Percentiles rank a stretch among this genome's conserved stretches.
Conservation (phyloP, 331 rosid genomes). For the Dryas integrifolia region DNA sequence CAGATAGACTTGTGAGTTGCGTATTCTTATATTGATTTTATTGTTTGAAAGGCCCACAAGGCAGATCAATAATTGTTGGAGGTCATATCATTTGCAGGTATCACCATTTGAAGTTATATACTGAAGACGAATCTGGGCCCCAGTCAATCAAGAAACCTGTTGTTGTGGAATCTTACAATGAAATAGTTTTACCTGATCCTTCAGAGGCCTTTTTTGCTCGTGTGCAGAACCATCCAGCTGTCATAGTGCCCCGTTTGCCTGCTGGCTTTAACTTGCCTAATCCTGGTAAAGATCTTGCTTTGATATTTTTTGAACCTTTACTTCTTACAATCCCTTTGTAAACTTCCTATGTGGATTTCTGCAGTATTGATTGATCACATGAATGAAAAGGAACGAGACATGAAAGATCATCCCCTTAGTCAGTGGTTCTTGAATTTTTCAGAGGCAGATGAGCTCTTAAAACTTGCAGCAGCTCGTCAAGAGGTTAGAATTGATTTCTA, state of each 20-base stretch:
- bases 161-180: conserved; percentile 86
- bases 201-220: conserved; percentile 65
- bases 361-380: conserved; percentile 52
- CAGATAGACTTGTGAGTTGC: conserved; percentile 80
- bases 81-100: conserved; percentile 44
- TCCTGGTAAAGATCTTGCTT: conserved; percentile 49
- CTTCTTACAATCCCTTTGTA: conserved; percentile 14
- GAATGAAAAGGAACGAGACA: conserved; percentile 56
- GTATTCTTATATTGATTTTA: conserved; percentile 21
- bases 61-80: conserved; percentile 21
- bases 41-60: conserved; percentile 19
- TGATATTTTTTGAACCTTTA: conserved; percentile 1
- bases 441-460: conserved; percentile 93
- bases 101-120: conserved; percentile 92
- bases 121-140: conserved; percentile 96
- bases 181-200: conserved; percentile 91
- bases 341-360: conserved; percentile 11
- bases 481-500: conserved; percentile 54
- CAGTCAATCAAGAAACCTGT: conserved; percentile 91
- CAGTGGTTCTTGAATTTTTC: conserved; percentile 96
- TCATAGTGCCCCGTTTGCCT: conserved; percentile 77
- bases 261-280: conserved; percentile 68
- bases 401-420: conserved; percentile 75
- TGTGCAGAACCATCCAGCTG: conserved; percentile 84
- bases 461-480: conserved; percentile 93